Evolutionary conservation across 2,329 filamentous ascomycete species (phyloP).

Genomic region (Aspergillus jensenii): DNA sequence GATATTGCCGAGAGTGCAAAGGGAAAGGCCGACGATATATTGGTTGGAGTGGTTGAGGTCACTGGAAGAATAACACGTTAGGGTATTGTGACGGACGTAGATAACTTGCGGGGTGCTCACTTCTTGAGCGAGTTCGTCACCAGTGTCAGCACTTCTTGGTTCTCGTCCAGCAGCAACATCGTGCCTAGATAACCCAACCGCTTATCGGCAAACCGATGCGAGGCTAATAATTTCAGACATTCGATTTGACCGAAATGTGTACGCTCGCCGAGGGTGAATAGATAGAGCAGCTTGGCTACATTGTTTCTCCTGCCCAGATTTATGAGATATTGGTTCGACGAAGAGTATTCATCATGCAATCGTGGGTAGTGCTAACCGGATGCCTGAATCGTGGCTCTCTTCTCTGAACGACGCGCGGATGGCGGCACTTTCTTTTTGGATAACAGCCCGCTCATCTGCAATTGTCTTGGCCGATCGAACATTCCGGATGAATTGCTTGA

Average conservation of each 20-base stretch:
- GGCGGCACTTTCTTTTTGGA: slow-evolving; percentile 97
- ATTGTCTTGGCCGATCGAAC: slow-evolving; percentile 98
- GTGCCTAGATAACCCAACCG: slow-evolving; percentile 92
- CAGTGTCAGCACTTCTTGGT: slow-evolving; percentile 94
- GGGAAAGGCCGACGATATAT: slow-evolving; percentile 93
- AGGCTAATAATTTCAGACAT: slow-evolving; percentile 95
- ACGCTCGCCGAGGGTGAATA: slow-evolving; percentile 94
- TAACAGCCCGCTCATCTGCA: slow-evolving; percentile 95
- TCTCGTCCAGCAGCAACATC: slow-evolving; percentile 94
- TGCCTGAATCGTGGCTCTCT: slow-evolving; percentile 87
- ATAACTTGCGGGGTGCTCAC: slow-evolving; percentile 53
- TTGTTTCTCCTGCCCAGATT: slow-evolving; percentile 77
- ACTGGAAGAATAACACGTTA: slow-evolving; percentile 53
- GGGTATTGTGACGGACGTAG: neutral
- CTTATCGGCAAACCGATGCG: slow-evolving; percentile 96
- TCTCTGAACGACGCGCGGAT: slow-evolving; percentile 97
- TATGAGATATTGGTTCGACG: slow-evolving; percentile 23
- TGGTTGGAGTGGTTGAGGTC: slow-evolving; percentile 97
- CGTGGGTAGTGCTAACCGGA: slow-evolving; percentile 63
- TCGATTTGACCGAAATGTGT: slow-evolving; percentile 99
- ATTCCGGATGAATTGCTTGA: slow-evolving; percentile 99
- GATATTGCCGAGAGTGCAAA: slow-evolving; percentile 96
- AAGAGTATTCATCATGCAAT: slow-evolving; percentile 1
- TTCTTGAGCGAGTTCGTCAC: slow-evolving; percentile 98
- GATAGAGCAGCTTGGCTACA: slow-evolving; percentile 95